Conservation (phyloP, 352 stramenopile genomes). For the Elongisporangium undulatum region DNA sequence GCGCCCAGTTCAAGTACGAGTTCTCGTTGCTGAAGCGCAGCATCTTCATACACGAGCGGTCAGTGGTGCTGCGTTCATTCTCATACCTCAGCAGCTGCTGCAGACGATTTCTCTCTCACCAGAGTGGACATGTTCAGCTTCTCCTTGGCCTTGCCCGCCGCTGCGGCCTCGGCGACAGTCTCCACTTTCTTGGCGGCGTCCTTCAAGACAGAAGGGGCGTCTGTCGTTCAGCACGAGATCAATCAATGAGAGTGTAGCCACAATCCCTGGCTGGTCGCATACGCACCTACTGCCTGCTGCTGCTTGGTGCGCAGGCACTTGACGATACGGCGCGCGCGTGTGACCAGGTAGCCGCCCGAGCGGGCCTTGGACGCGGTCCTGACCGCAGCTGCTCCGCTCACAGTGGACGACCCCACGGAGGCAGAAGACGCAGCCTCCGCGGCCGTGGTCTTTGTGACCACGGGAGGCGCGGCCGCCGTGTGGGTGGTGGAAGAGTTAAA, state of each 20-base stretch:
- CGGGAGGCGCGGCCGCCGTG: constrained; percentile 1
- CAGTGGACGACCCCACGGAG: neutral
- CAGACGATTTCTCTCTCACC: neutral
- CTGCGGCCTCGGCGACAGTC: constrained; percentile 16
- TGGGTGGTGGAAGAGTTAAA: neutral
- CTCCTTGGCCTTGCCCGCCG: constrained; percentile 18
- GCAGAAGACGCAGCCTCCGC: constrained; percentile 1
- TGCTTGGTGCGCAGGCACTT: constrained; percentile 23
- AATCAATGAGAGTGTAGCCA: too few species aligned
- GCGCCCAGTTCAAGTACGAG: constrained; percentile 86
- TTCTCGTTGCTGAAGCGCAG: constrained; percentile 87
- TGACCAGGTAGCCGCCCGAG: constrained; percentile 11
- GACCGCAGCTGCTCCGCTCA: constrained; percentile 3
- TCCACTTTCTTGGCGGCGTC: constrained; percentile 26
- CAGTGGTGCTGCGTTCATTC: neutral
- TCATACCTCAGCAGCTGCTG: constrained; percentile 5
- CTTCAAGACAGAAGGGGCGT: neutral
- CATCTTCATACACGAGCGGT: constrained; percentile 24
- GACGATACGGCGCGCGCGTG: constrained; percentile 23
- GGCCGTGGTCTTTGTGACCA: constrained; percentile 8
- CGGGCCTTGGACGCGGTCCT: constrained; percentile 17
- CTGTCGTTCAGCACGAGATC: constrained; percentile 9
- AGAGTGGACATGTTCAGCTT: constrained; percentile 4
- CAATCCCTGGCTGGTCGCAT: neutral
- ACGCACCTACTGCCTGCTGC: constrained; percentile 9